Percentiles rank a stretch among this genome's conserved stretches.
phyloP scores from a whole-genome alignment of 257 asterid genomes.

The Solanum dulcamara region DNA sequence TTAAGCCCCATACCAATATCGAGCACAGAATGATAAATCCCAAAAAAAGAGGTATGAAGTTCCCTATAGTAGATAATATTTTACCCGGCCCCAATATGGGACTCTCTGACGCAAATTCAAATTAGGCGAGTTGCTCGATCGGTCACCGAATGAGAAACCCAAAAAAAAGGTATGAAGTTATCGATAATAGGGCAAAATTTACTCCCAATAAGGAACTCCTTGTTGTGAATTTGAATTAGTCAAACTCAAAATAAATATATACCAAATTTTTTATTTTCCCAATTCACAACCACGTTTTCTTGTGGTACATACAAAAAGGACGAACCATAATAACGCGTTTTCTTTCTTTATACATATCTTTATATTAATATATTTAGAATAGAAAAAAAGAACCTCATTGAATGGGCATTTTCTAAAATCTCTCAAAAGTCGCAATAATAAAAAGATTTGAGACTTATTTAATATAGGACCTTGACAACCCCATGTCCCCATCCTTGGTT shows the following conservation, averaged over 20 bases:
- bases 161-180: background rate
- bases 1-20: no score
- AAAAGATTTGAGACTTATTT: background rate
- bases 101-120: background rate
- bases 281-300: background rate
- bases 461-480: background rate
- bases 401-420: background rate
- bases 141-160: background rate
- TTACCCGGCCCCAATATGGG: background rate
- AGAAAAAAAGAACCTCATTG: background rate
- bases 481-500: background rate
- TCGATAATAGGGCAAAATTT: background rate
- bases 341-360: background rate
- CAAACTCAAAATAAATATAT: background rate
- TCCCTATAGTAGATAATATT: background rate
- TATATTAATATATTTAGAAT: background rate
- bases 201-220: background rate
- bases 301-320: background rate
- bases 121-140: accelerated
- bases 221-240: background rate
- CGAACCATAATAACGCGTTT: background rate
- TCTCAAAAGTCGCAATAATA: background rate
- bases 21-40: no score
- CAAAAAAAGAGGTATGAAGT: background rate
- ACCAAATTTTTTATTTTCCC: background rate